These are phyloP conservation scores for Trichoderma asperellum DNA, from an alignment of 2,329 filamentous ascomycete genomes.

Conservation along the genomic window DNA sequence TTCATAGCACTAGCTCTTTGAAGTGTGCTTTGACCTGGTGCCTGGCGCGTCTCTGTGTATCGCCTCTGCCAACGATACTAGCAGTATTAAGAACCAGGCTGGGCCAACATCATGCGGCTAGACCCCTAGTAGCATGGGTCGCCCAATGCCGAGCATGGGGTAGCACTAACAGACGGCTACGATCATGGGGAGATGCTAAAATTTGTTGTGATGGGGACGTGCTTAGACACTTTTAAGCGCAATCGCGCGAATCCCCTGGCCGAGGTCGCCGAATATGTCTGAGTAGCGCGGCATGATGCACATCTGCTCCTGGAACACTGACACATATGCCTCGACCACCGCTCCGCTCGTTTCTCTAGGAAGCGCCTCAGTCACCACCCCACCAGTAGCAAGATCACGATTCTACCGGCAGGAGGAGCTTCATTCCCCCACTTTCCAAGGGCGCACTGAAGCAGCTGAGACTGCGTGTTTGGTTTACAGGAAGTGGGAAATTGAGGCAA, in stretches of 20 bases:
- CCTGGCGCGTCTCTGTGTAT: neutral
- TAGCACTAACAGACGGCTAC: neutral
- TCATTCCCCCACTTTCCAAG: neutral
- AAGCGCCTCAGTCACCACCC: neutral
- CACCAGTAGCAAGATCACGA: neutral
- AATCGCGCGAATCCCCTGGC: neutral
- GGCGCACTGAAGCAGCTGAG: neutral
- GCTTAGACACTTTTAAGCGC: neutral
- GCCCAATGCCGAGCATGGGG: neutral
- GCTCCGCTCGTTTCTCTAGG: neutral
- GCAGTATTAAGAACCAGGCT: neutral
- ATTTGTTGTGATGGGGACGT: neutral
- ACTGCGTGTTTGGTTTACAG: constrained; percentile 1
- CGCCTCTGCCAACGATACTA: neutral
- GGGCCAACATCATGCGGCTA: neutral
- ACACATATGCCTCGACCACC: neutral
- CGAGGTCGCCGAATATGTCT: constrained; percentile 21
- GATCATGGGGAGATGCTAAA: neutral
- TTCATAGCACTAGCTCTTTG: constrained; percentile 1
- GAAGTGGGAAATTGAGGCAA: neutral
- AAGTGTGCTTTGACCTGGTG: neutral
- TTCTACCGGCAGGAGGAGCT: neutral
- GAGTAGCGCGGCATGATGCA: neutral
- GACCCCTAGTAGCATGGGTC: neutral
- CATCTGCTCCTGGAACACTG: neutral